phyloP scores from a whole-genome alignment of 305 asterid species.

The Fraxinus albicans region DNA sequence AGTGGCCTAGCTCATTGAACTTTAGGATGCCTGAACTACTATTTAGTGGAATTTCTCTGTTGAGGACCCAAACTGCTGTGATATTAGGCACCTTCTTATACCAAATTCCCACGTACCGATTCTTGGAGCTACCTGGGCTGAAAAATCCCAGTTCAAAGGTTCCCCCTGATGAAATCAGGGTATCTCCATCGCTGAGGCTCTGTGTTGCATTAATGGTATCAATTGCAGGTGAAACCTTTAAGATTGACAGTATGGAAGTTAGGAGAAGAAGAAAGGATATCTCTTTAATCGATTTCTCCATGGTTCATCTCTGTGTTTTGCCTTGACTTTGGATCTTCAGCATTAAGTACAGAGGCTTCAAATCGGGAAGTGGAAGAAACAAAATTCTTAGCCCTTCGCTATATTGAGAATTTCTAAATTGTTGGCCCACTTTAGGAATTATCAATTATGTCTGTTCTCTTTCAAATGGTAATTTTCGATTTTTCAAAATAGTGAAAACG shows the following conservation, averaged over 20 bases:
- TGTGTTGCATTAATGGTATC: conserved; percentile 31
- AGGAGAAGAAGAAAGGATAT: conserved; percentile 1
- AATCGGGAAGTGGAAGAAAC: neutral
- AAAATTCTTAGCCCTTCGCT: neutral
- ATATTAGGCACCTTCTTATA: conserved; percentile 28
- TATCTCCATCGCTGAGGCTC: conserved; percentile 28
- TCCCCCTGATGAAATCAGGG: conserved; percentile 38
- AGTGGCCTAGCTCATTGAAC: conserved; percentile 26
- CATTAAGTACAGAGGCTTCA: neutral
- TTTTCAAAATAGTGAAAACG: too few species aligned
- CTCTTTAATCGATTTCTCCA: neutral
- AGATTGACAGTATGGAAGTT: neutral
- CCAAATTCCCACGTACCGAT: conserved; percentile 51
- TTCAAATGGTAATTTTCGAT: too few species aligned
- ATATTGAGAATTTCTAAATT: neutral
- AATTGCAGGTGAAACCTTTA: conserved; percentile 5
- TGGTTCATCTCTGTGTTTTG: conserved; percentile 2
- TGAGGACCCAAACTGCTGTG: conserved; percentile 46
- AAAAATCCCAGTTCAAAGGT: conserved; percentile 48
- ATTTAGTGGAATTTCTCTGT: conserved; percentile 36
- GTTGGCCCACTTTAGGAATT: too few species aligned
- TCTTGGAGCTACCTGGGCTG: conserved; percentile 33
- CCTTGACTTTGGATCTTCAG: neutral
- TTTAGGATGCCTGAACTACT: conserved; percentile 26
- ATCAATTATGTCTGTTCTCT: too few species aligned